Evolutionary conservation across 192 early-diverging fungal genomes (phyloP), one percentile per base, ranked within the genome.

Genomic region (Coemansia sp.): DNA sequence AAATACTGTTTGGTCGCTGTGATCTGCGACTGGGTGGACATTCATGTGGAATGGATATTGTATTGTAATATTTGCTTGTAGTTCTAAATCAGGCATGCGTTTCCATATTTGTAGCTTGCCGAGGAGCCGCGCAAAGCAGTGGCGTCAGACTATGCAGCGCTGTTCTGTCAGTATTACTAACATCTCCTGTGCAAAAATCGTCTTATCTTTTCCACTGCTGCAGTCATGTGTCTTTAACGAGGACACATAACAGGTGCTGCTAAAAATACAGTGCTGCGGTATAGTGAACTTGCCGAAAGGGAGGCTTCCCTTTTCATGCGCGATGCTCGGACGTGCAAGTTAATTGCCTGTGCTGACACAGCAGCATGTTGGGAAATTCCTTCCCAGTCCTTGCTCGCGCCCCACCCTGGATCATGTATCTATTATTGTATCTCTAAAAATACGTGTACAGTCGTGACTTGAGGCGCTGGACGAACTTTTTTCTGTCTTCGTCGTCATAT

Each of bases 81-180:
- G 41, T n/a, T 45, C 41, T 45, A 45, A 45, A 45, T 45, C 11
- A 5, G 23, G 51, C 4, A 21, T 21, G 51, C 27, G 51, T 53
- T 22, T 53, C 23, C 11, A 5, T 52, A 52, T 53, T 19, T 77
- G 62, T 77, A 77, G 75, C 69, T 77, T 29, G 50, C 75, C 4
- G 75, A 78, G 65, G 75, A 78, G 35, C 69, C 75, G 37, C 48
- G 49, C 7, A 68, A 66, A 47, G 66, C 69, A 2, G 67, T 60
- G 22, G 63, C 62, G 4, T 72, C 75, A 43, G 66, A 78, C 10
- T 72, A 72, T 48, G 75, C 75, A 9, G 70, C 70, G 23, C 25
- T 78, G 66, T 78, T 78, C 27, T 63, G 66, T 47, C 62, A 78
- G 58, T 78, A 62, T 24, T 78, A 69, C 57, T 67, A 50, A 45